These are phyloP conservation scores for Aspergillus affinis DNA, from an alignment of 495 filamentous ascomycete species.

Conservation along the genomic window DNA sequence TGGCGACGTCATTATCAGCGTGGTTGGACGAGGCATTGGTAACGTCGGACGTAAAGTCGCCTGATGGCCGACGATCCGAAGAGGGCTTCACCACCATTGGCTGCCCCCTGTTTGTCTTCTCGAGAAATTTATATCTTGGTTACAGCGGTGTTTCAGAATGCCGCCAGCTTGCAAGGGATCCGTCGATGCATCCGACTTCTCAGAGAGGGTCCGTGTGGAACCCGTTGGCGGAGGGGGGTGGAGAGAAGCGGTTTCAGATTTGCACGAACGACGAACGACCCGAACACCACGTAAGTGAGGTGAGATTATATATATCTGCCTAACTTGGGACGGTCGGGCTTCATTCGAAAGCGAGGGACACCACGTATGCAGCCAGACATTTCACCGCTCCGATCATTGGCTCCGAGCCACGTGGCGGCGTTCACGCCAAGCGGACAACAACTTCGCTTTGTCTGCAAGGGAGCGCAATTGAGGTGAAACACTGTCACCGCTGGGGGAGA, in stretches of 20 bases:
- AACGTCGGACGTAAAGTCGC: conserved; percentile 95
- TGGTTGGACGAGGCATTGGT: conserved; percentile 91
- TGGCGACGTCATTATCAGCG: conserved; percentile 77
- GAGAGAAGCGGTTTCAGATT: conserved; percentile 5
- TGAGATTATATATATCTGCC: conserved; percentile 2
- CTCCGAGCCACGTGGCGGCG: conserved; percentile 17
- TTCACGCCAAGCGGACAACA: conserved; percentile 16
- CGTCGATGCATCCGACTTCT: background rate
- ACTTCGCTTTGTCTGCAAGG: conserved; percentile 5
- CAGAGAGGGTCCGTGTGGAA: background rate
- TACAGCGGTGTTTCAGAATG: conserved; percentile 18
- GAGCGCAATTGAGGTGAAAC: background rate
- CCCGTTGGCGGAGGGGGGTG: conserved; percentile 2
- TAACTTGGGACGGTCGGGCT: conserved; percentile 2
- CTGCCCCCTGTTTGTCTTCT: background rate
- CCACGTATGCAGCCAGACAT: background rate
- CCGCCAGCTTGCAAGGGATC: conserved; percentile 3
- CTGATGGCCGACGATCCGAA: conserved; percentile 40
- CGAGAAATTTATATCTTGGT: conserved; percentile 9
- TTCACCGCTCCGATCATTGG: conserved; percentile 15
- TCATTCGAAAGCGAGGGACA: background rate
- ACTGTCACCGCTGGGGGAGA: background rate
- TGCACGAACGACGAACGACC: background rate
- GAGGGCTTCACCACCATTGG: background rate
- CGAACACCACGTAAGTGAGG: conserved; percentile 2